A percentile compares a stretch with the other conserved stretches of the same genome.
Evolutionary conservation across 129 eudicot genomes (phyloP).

Genomic region (Flaveria linearis): DNA sequence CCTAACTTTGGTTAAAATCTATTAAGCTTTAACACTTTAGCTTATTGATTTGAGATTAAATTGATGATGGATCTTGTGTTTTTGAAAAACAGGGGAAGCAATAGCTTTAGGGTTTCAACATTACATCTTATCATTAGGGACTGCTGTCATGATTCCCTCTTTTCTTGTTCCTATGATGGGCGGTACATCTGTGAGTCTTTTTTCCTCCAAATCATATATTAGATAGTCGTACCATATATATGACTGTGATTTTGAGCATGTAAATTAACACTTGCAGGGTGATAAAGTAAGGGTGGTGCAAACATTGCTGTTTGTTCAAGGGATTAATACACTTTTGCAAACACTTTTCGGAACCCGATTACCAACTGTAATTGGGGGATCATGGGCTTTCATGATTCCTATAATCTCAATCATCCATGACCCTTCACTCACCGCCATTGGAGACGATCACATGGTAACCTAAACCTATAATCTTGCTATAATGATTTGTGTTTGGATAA

Average conservation of each 20-base stretch:
- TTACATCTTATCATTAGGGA: constrained; percentile 89
- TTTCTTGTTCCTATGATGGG: constrained; percentile 97
- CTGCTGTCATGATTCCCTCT: constrained; percentile 97
- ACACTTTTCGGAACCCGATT: constrained; percentile 91
- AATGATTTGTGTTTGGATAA: background rate
- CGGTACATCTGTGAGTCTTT: constrained; percentile 72
- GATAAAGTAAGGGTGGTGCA: constrained; percentile 95
- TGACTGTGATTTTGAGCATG: constrained; percentile 16
- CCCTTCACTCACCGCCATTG: constrained; percentile 62
- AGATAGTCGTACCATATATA: background rate
- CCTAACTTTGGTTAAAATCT: background rate
- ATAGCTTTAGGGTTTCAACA: constrained; percentile 94
- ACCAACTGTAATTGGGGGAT: constrained; percentile 90
- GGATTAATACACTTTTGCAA: constrained; percentile 83
- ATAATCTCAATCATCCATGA: constrained; percentile 91
- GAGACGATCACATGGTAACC: constrained; percentile 65
- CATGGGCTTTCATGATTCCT: constrained; percentile 96
- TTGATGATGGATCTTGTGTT: constrained; percentile 10
- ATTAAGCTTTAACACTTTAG: background rate
- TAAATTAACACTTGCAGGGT: constrained; percentile 45
- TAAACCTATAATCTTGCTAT: constrained; percentile 21
- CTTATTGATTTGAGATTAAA: constrained; percentile 15
- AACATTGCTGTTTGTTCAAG: constrained; percentile 90
- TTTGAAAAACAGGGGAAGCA: constrained; percentile 71
- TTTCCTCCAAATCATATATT: constrained; percentile 12